phyloP scores from a whole-genome alignment of 805 yeast genomes.

The Candida nitratophila region DNA sequence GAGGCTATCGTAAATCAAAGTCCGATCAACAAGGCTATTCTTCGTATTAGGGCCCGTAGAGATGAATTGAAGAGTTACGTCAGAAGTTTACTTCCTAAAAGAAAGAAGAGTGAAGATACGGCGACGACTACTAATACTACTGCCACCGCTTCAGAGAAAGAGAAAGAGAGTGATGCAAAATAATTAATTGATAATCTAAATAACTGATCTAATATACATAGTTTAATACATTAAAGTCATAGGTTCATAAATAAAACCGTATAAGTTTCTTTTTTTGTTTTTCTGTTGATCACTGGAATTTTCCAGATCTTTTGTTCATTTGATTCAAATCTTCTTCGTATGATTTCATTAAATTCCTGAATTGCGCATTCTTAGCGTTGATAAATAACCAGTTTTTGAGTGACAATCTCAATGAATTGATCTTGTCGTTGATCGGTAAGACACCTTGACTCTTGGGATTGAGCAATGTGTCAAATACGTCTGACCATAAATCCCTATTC shows the following conservation, averaged over 20 bases:
- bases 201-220: background rate
- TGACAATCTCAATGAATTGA: slow-evolving; percentile 27
- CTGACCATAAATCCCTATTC: slow-evolving; percentile 67
- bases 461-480: slow-evolving; percentile 54
- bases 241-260: too few species aligned
- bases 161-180: too few species aligned
- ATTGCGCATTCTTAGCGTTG: background rate
- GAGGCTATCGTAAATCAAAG: slow-evolving; percentile 21
- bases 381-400: slow-evolving; percentile 36
- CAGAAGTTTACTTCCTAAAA: background rate
- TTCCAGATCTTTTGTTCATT: background rate
- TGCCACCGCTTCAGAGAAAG: too few species aligned
- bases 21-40: background rate
- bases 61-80: background rate
- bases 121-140: too few species aligned
- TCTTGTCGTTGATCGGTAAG: slow-evolving; percentile 34
- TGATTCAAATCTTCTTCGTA: background rate
- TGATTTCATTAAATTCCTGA: background rate
- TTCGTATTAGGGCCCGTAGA: background rate
- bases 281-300: too few species aligned
- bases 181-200: background rate
- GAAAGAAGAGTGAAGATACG: background rate
- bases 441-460: slow-evolving; percentile 38
- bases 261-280: too few species aligned
- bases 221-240: background rate